Evolutionary conservation across 2,329 filamentous ascomycete species (phyloP), one percentile per base, ranked within the genome.

Genomic region (Bimuria novae-zelandiae): DNA sequence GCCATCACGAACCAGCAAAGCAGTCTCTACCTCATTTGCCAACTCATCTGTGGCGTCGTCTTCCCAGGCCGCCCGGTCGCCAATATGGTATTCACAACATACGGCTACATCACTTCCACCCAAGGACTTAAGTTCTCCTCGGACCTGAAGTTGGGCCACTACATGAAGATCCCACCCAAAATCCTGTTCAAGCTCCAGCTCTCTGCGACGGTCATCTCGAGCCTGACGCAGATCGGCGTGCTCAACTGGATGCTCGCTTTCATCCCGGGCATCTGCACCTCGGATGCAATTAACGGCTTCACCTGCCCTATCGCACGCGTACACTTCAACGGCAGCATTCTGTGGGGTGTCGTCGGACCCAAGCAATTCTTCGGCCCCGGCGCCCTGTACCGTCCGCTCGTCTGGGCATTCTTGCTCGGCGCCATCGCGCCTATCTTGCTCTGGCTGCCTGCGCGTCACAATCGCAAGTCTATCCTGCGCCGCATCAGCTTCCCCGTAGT

Each of bases 21-120:
- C 73, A 90, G 87, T 71, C 90, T 93, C 60, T 94, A 93, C 70
- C 82, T 94, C 30, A 89, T 94, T 63, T 93, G 90, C 71, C 90
- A 94, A 73, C 82, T 95, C 52, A 87, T 94, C 59, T 93, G 89
- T 58, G 91, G 91, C 49, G 86, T 84, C 45, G 80, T 91, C 14
- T 95, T 95, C 69, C 90, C 90, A 0, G 91, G 91, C 23, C 87
- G 89, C 1, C 91, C 91, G 1, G 89, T 95, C 10, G 91, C 90
- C 45, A 94, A 95, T 73, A 95, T 95, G 91, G 89, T 95, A 30
- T 96, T 95, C 65, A 90, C 93, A 42, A 94, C 90, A 0, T 96
- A 94, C 70, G 90, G 90, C 56, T 95, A 94, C 54, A 94, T 94
- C 67, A 92, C 89, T 4, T 92, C 89, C 0, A 89, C 90, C 0